Conservation (phyloP, 495 filamentous ascomycete species). For the Copromyces sp. region DNA sequence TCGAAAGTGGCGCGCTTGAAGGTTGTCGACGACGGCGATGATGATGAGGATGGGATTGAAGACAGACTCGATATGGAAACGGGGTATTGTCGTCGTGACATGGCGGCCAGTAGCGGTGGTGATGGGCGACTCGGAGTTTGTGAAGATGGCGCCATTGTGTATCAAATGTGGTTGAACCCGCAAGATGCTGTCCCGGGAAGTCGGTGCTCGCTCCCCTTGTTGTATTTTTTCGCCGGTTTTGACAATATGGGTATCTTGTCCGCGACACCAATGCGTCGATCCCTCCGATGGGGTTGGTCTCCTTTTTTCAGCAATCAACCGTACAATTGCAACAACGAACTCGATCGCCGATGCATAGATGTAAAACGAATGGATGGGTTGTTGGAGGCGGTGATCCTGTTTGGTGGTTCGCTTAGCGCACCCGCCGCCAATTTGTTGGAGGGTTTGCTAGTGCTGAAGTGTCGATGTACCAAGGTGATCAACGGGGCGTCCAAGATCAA, state of each 20-base stretch:
- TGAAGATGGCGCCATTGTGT: neutral
- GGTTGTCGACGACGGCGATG: neutral
- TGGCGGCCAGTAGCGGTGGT: neutral
- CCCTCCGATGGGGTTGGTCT: neutral
- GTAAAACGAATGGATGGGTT: neutral
- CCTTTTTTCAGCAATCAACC: neutral
- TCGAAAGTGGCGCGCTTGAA: conserved; percentile 7
- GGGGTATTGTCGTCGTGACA: neutral
- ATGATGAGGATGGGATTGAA: neutral
- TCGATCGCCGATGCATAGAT: neutral
- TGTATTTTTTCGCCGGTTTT: neutral
- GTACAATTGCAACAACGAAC: neutral
- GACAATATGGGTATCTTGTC: neutral
- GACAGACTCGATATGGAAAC: neutral
- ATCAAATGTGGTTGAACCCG: neutral
- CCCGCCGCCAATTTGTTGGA: neutral
- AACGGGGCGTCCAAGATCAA: neutral
- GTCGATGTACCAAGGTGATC: neutral
- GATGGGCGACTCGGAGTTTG: neutral
- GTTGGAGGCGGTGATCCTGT: neutral
- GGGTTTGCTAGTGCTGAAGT: neutral
- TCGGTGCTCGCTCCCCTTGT: neutral
- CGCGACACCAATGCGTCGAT: neutral
- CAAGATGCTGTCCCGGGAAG: neutral
- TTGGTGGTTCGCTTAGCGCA: neutral